Percentiles rank a stretch among this genome's conserved stretches.
These are phyloP conservation scores for Lodderomyces metapsilosis DNA, from an alignment of 1,139 yeast genomes.

Conservation along the genomic window DNA sequence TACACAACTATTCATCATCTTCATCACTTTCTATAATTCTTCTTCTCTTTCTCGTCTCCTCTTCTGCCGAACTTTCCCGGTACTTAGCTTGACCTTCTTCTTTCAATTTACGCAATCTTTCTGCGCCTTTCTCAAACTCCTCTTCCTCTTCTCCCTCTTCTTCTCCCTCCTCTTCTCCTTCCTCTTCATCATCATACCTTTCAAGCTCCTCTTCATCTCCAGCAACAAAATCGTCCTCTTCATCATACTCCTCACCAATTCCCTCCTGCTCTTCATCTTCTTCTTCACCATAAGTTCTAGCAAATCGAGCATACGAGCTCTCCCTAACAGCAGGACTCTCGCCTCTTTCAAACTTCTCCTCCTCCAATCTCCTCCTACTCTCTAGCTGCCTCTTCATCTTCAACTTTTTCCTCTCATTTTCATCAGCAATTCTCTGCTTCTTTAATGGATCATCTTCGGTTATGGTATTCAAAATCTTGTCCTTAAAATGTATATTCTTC, in stretches of 20 bases:
- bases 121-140: slow-evolving; percentile 59
- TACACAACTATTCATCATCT: slow-evolving; percentile 23
- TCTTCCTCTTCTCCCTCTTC: slow-evolving; percentile 62
- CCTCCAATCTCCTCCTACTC: slow-evolving; percentile 50
- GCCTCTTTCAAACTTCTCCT: slow-evolving; percentile 38
- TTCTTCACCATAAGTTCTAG: slow-evolving; percentile 37
- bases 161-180: slow-evolving; percentile 46
- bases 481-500: slow-evolving; percentile 61
- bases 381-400: slow-evolving; percentile 69
- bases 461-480: slow-evolving; percentile 59
- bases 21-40: slow-evolving; percentile 47
- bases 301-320: slow-evolving; percentile 42
- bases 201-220: slow-evolving; percentile 51
- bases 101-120: slow-evolving; percentile 60
- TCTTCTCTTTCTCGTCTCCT: slow-evolving; percentile 47
- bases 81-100: slow-evolving; percentile 54
- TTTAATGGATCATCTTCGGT: slow-evolving; percentile 87
- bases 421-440: slow-evolving; percentile 78
- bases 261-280: slow-evolving; percentile 32
- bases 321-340: slow-evolving; percentile 23
- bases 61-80: slow-evolving; percentile 40
- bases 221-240: slow-evolving; percentile 42
- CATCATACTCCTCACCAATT: slow-evolving; percentile 20
- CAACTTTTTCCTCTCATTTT: slow-evolving; percentile 67
- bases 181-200: slow-evolving; percentile 34